Evolutionary conservation across 495 filamentous ascomycete genomes (phyloP).

Genomic region (Tetracladium setigerum): DNA sequence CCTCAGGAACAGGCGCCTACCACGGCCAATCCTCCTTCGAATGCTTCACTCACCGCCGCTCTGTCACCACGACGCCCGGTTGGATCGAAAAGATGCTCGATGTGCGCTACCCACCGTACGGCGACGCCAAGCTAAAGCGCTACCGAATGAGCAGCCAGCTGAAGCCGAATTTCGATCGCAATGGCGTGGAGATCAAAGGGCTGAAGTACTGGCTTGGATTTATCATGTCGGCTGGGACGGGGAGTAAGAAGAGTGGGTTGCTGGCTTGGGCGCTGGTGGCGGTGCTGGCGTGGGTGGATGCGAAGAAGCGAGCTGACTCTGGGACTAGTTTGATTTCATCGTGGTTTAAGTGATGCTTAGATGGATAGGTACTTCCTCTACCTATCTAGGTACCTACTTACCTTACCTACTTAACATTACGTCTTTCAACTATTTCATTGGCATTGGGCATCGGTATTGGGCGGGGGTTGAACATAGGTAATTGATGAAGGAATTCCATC

Average conservation of each 20-base stretch:
- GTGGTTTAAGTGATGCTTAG: background rate
- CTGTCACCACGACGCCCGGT: conserved; percentile 63
- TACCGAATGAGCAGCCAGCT: conserved; percentile 46
- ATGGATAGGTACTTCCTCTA: background rate
- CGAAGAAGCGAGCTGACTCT: conserved; percentile 3
- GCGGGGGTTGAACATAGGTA: no score
- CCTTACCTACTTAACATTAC: no score
- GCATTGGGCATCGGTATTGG: no score
- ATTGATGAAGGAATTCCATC: no score
- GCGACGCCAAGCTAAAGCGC: conserved; percentile 42
- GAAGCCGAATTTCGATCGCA: conserved; percentile 78
- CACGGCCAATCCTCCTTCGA: conserved; percentile 80
- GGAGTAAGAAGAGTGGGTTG: conserved; percentile 38
- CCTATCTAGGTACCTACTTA: no score
- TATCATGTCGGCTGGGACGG: conserved; percentile 37
- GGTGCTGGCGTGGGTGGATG: conserved; percentile 9
- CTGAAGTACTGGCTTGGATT: conserved; percentile 37
- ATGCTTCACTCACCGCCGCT: conserved; percentile 72
- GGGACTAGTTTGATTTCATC: background rate
- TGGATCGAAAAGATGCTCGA: conserved; percentile 75
- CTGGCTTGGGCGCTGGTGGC: conserved; percentile 38
- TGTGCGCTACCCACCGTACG: conserved; percentile 78
- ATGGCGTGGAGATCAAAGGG: conserved; percentile 51
- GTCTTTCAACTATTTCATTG: no score
- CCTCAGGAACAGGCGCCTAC: conserved; percentile 77